These are phyloP conservation scores for Leccinum pachyderme DNA, from an alignment of 1,284 basidiomycete species.

Conservation along the genomic window DNA sequence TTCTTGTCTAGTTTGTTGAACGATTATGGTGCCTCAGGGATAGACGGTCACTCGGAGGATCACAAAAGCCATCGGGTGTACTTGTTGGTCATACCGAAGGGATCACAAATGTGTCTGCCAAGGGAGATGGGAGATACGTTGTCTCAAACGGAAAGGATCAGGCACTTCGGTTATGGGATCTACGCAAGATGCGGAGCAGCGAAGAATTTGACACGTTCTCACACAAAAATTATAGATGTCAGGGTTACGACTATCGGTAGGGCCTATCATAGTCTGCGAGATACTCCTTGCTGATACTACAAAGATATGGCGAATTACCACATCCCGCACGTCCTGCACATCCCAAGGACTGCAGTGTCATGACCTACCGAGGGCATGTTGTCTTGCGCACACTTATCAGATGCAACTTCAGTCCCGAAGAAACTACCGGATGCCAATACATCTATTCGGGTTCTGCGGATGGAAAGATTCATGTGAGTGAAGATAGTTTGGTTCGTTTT, in stretches of 20 bases:
- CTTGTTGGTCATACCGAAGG: slow-evolving; percentile 95
- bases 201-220: slow-evolving; percentile 63
- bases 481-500: not conserved
- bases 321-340: slow-evolving; percentile 66
- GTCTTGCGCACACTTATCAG: slow-evolving; percentile 94
- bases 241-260: slow-evolving; percentile 79
- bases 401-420: slow-evolving; percentile 91
- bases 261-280: slow-evolving; percentile 13
- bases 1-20: not conserved
- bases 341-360: slow-evolving; percentile 90
- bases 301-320: slow-evolving; percentile 65
- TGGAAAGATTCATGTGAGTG: slow-evolving; percentile 75
- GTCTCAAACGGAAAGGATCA: slow-evolving; percentile 99
- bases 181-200: slow-evolving; percentile 86
- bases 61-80: slow-evolving; percentile 85
- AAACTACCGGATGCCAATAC: slow-evolving; percentile 91
- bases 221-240: slow-evolving; percentile 56
- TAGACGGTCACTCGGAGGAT: slow-evolving; percentile 80
- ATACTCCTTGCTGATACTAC: slow-evolving; percentile 8
- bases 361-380: slow-evolving; percentile 92
- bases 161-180: slow-evolving; percentile 88
- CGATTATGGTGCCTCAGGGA: slow-evolving; percentile 60
- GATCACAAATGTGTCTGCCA: slow-evolving; percentile 86
- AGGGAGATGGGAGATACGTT: slow-evolving; percentile 91
- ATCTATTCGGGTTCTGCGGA: slow-evolving; percentile 91